These are phyloP conservation scores for Tolypocladium sp. DNA, from an alignment of 2,329 filamentous ascomycete genomes.

Conservation along the genomic window DNA sequence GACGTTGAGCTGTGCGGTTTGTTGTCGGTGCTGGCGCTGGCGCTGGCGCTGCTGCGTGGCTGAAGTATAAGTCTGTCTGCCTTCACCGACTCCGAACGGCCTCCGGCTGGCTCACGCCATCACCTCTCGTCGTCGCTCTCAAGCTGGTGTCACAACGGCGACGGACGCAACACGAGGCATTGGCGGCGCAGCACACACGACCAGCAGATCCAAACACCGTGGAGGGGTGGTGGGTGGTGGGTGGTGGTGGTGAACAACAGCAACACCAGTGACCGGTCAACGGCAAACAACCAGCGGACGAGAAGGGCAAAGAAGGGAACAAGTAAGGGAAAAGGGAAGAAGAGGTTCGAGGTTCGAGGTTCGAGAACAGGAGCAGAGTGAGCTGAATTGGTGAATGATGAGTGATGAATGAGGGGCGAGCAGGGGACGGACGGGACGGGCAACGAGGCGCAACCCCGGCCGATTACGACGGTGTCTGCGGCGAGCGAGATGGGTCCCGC, in stretches of 20 bases:
- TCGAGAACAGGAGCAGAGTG: not conserved
- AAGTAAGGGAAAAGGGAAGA: not conserved
- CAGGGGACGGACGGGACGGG: not conserved
- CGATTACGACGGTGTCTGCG: not conserved
- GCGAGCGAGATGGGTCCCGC: not conserved
- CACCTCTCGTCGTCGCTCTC: not conserved
- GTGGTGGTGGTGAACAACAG: not conserved
- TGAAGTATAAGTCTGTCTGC: not conserved
- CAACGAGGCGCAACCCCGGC: not conserved
- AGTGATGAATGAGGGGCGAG: not conserved
- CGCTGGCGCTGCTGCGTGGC: not conserved
- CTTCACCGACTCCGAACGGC: not conserved
- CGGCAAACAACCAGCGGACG: not conserved
- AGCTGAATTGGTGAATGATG: not conserved
- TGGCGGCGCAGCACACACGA: not conserved
- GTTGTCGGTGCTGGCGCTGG: not conserved
- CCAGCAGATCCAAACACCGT: not conserved
- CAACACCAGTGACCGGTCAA: not conserved
- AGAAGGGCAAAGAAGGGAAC: not conserved
- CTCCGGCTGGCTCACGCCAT: not conserved
- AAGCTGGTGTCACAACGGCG: not conserved
- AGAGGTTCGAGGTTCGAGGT: not conserved
- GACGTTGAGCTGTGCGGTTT: not conserved
- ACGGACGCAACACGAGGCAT: not conserved
- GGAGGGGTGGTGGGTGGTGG: not conserved